Conservation (phyloP, 768 basidiomycete species). For the Pleurotus eryngii region DNA sequence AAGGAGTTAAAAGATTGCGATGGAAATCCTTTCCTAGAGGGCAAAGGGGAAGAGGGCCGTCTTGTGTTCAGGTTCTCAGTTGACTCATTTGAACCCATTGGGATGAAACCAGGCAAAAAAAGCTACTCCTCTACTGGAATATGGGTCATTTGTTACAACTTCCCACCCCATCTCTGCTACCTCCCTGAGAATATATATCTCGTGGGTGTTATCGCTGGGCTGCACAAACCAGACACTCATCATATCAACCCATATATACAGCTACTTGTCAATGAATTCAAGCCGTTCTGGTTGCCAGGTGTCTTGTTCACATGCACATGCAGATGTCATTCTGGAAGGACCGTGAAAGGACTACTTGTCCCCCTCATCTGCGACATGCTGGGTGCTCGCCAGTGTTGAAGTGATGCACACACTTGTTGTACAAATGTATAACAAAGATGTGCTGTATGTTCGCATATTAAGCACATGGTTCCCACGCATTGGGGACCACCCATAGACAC, state of each 20-base stretch:
- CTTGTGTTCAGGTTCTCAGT: neutral
- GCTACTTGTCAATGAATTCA: neutral
- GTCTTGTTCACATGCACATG: neutral
- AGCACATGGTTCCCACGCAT: no score
- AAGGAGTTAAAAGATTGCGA: neutral
- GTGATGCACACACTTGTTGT: no score
- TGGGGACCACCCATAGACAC: no score
- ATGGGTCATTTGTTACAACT: conserved; percentile 1
- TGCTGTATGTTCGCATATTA: no score
- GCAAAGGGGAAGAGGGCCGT: neutral
- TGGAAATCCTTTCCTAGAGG: neutral
- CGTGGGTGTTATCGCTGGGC: conserved; percentile 4
- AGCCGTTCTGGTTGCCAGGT: neutral
- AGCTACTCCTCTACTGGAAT: neutral
- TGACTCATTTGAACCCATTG: neutral
- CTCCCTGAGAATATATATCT: conserved; percentile 4
- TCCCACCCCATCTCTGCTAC: neutral
- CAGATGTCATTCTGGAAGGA: neutral
- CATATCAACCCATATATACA: conserved; percentile 3
- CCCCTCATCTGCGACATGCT: conserved; percentile 1
- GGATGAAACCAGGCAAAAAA: neutral
- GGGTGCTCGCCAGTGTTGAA: neutral
- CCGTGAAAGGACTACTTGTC: neutral
- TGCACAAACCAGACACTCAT: neutral
- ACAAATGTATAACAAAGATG: no score